These are phyloP conservation scores for Aspergillus cejpii DNA, from an alignment of 2,329 filamentous ascomycete genomes.

Conservation along the genomic window DNA sequence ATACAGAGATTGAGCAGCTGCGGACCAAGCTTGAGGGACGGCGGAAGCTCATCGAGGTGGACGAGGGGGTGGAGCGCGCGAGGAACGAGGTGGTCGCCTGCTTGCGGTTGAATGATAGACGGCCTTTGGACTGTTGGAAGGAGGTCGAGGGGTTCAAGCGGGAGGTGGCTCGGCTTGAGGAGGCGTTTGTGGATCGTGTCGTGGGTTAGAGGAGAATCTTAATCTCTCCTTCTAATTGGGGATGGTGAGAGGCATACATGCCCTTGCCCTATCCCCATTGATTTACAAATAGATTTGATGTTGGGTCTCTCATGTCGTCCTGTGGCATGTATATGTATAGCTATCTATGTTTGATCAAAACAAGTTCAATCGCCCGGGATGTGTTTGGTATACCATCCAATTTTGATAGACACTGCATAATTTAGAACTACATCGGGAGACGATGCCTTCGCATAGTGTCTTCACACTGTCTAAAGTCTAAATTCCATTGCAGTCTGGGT, in stretches of 20 bases:
- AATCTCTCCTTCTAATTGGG: conserved; percentile 7
- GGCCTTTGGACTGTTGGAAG: conserved; percentile 88
- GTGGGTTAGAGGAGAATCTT: conserved; percentile 29
- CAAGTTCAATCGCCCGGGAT: no score
- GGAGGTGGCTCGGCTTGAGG: conserved; percentile 81
- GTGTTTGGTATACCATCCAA: no score
- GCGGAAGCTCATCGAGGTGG: conserved; percentile 57
- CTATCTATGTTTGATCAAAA: conserved; percentile 10
- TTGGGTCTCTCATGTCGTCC: conserved; percentile 3
- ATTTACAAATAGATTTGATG: conserved; percentile 11
- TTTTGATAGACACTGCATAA: no score
- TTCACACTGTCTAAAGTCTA: no score
- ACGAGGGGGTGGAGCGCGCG: conserved; percentile 65
- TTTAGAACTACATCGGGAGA: no score
- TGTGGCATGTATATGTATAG: conserved; percentile 17
- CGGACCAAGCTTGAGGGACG: conserved; percentile 54
- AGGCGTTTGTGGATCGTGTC: conserved; percentile 78
- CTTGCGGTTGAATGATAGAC: conserved; percentile 73
- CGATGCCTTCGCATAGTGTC: no score
- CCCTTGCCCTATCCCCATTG: not conserved
- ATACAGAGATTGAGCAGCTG: conserved; percentile 53
- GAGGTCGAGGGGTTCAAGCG: conserved; percentile 87
- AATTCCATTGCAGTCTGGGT: not conserved
- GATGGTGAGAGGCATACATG: conserved; percentile 7
- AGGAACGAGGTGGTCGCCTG: conserved; percentile 72